Base-by-base conservation (phyloP, 192 early-diverging fungal genomes). In the Chytriomyces confervae region DNA sequence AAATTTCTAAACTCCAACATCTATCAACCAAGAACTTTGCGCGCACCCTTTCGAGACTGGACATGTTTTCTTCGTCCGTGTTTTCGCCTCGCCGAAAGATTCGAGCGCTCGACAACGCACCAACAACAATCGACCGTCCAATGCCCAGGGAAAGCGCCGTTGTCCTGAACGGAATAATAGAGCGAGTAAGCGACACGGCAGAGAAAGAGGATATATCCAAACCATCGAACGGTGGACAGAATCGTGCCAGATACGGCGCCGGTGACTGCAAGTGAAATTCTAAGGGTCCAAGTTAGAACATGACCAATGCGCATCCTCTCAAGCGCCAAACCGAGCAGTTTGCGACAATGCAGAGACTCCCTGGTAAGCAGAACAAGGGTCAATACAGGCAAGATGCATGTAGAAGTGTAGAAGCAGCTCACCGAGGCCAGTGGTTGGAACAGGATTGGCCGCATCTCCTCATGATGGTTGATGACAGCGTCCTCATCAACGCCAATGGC, bases 301-400 rank as follows among this genome's bases (percentile, higher is more conserved):
- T 16, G 50, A 13, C 20, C 1, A 13, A 27, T 48, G n/a, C 47
- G 16, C 5, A 5, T 18, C 47, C 5, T 24, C 43, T 69, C 69
- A 66, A 6, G n/a, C 2, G 23, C 64, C 57, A 9, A 23, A 76
- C 65, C 78, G 46, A n/a, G 78, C 78, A 6, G 71, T 65, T 48
- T 79, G 78, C n/a, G 78, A 62, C 9, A 79, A 47, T 6, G 69
- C 62, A n/a, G 78, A 79, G 18, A 79, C 78, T 20, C 78, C 78
- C 78, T 79, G 61, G 9, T 23, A 65, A 29, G 0, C 62, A 36
- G 47, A 36, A 2, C 3, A 36, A 36, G 36, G 36, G 36, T 61
- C 51, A 27, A 71, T 29, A 27, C 20, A 9, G 27, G 7, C 18
- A n/a, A 6, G 3, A 24, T 11, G 11, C 43, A 24, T 36, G 36